Base-by-base conservation (phyloP, 2,329 filamentous ascomycete genomes). In the Venturia carpophila region DNA sequence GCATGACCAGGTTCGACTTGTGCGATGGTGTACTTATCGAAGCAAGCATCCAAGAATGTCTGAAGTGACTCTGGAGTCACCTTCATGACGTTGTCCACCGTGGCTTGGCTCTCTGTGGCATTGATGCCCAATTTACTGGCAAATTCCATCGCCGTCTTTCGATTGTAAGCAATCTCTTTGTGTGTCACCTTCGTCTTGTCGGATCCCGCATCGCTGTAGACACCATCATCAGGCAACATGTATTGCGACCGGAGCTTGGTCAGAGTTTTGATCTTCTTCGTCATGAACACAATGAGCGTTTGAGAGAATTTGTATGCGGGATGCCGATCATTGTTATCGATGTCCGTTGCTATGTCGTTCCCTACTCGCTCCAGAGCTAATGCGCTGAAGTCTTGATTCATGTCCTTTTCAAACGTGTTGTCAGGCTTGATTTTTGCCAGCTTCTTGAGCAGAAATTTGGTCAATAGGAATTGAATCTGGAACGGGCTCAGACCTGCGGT, bases 1-100 rank as follows among this genome's bases (percentile, higher is more conserved):
- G 94, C 92, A 73, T 97, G 93, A 2, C 94, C 94, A 15, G 94
- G 92, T 74, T 99, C 92, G 24, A 96, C 90, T 69, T 91, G 90
- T 0, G 93, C 93, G 75, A 88, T 90, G 70, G 91, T 88, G 76
- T 96, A 97, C 75, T 97, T 97, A 70, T 87, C 85, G 62, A 97
- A 79, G 73, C 93, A 97, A 45, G 93, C 81, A 37, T 82, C 80
- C 70, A 99, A 87, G 75, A 97, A 99, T 1, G 83, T 80, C 55
- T 82, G 79, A 19, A 97, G 79, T 0, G 91, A 93, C 1, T 79
- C 82, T 52, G 84, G 78, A 0, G 94, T 95, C 27, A 97, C 83
- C 75, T 96, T 97, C 66, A 89, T 89, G 5, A 93, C 89, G 66
- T 89, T 86, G 68, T 94, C 86, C 9, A 84, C 78, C 56, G 81